These are phyloP conservation scores for Hypoxylon sp. DNA, from an alignment of 2,329 filamentous ascomycete species.

Conservation along the genomic window DNA sequence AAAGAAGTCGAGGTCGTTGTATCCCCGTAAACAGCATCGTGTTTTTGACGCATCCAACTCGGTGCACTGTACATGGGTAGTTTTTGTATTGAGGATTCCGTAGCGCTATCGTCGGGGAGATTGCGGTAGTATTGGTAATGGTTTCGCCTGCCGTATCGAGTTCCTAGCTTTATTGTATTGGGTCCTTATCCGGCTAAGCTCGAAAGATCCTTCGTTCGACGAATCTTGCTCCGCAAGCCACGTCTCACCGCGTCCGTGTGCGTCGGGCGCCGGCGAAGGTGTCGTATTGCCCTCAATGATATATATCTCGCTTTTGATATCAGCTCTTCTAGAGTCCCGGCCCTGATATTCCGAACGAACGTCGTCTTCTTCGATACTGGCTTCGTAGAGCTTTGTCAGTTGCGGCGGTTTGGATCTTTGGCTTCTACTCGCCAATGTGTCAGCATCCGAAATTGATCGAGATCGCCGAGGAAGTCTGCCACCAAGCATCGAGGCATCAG, in stretches of 20 bases:
- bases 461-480: constrained; percentile 23
- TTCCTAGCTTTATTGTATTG: constrained; percentile 8
- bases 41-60: constrained; percentile 5
- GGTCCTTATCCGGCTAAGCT: constrained; percentile 17
- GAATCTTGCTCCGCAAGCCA: constrained; percentile 47
- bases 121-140: constrained; percentile 18
- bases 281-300: constrained; percentile 53
- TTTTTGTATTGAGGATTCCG: not conserved
- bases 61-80: not conserved
- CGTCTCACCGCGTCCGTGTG: constrained; percentile 34
- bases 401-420: constrained; percentile 36
- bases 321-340: constrained; percentile 31
- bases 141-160: constrained; percentile 17
- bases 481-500: constrained; percentile 20
- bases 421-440: constrained; percentile 30
- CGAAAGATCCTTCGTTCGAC: constrained; percentile 43
- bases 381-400: constrained; percentile 38
- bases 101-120: constrained; percentile 5
- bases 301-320: constrained; percentile 54
- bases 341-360: constrained; percentile 32
- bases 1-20: constrained; percentile 15
- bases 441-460: constrained; percentile 27
- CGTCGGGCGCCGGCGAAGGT: constrained; percentile 20
- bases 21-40: constrained; percentile 1
- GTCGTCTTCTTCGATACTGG: constrained; percentile 41